A percentile compares a stretch with the other conserved stretches of the same genome.
Evolutionary conservation across 2,329 filamentous ascomycete genomes (phyloP).

Genomic region (Aureobasidium subglaciale): DNA sequence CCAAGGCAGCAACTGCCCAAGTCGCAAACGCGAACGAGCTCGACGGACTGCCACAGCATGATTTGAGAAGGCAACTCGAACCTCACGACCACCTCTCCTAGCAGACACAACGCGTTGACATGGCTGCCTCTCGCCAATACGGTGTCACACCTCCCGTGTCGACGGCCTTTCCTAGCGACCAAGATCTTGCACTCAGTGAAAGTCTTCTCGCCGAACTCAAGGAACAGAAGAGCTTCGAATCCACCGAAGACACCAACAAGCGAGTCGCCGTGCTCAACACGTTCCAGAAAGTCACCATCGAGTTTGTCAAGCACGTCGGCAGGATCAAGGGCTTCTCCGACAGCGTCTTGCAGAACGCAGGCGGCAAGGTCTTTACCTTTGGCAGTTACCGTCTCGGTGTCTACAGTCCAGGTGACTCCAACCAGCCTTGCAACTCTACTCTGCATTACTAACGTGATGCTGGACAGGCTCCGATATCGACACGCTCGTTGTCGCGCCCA

Average conservation of each 20-base stretch:
- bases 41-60: neutral
- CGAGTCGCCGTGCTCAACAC: conserved; percentile 72
- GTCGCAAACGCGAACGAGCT: neutral
- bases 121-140: conserved; percentile 40
- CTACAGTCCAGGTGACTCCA: conserved; percentile 62
- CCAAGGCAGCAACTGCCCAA: neutral
- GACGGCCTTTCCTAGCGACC: conserved; percentile 63
- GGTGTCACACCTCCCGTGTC: conserved; percentile 86
- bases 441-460: neutral
- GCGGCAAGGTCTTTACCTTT: conserved; percentile 91
- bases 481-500: conserved; percentile 85
- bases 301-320: conserved; percentile 80
- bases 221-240: conserved; percentile 86
- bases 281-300: conserved; percentile 71
- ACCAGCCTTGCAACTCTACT: neutral
- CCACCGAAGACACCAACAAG: conserved; percentile 71
- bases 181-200: conserved; percentile 70
- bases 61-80: neutral
- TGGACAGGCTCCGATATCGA: conserved; percentile 84
- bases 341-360: conserved; percentile 71
- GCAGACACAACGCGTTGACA: neutral
- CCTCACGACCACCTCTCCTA: neutral
- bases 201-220: conserved; percentile 78
- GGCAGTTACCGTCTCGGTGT: conserved; percentile 93
- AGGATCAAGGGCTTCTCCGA: conserved; percentile 66